Evolutionary conservation across 140 eudicot species (phyloP), one percentile per base, ranked within the genome.

Genomic region (Bidens hawaiensis): DNA sequence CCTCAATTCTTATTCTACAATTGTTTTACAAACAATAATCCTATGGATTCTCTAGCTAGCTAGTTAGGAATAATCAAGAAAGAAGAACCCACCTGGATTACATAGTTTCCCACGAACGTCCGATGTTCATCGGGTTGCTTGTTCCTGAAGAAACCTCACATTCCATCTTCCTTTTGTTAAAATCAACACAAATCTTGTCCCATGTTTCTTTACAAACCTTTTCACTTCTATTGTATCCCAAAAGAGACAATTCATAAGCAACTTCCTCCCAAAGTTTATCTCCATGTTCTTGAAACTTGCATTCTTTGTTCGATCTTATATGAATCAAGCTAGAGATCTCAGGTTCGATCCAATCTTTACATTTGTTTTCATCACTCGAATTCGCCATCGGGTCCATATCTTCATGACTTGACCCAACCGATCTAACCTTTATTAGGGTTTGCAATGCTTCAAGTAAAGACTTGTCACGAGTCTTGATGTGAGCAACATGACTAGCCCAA

Each of bases 401-500:
- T 27, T 19, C 60, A 13, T 30, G 27, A 83, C 34, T 79, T 25
- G 70, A 26, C 47, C 61, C 78, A 31, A 4, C 50, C 30, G 78
- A 65, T 36, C 73, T 57, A 47, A 26, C 81, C 58, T 85, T 81
- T n/a, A 86, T 63, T 45, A 93, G 50, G 67, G 66, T 88, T 38
- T 83, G 78, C 62, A 93, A 74, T 8, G 94, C 83, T 8, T 81
- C 76, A 76, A 93, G 91, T 33, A 93, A 38, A 12, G 86, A 84
- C 7, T 86, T 69, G 31, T 93, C 95, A 0, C 95, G 83, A 12
- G 87, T 73, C 70, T 93, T 90, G 25, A 88, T 85, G 74, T 81
- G 85, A 4, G 95, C 95, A 36, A 95, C 71, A 26, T 88, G 95
- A 40, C 54, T 78, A 18, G 91, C 87, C 99, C 99, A 93, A 30